A percentile compares a stretch with the other conserved stretches of the same genome.
Conservation (phyloP, 2,329 filamentous ascomycete species). For the Diaporthe sp. region DNA sequence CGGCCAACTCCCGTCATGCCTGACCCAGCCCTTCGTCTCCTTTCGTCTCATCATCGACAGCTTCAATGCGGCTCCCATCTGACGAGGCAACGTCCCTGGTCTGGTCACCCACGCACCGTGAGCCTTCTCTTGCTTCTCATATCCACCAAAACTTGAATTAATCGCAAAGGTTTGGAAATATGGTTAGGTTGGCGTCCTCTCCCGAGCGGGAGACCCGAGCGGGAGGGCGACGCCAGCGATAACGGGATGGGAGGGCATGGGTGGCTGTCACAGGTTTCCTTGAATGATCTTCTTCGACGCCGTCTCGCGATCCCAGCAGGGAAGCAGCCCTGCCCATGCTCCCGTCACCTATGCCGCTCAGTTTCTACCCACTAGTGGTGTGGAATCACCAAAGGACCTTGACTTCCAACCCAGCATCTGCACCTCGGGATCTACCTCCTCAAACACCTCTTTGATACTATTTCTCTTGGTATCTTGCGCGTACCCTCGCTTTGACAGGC, state of each 20-base stretch:
- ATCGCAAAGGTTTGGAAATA: not conserved
- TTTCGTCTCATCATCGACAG: slow-evolving; percentile 29
- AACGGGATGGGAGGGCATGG: not conserved
- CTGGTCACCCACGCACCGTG: too few species aligned
- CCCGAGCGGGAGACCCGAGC: slow-evolving; percentile 13
- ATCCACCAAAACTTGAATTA: not conserved
- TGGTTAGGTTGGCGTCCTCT: slow-evolving; percentile 11
- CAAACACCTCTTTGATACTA: slow-evolving; percentile 32
- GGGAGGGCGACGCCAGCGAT: not conserved
- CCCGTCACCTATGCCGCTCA: slow-evolving; percentile 6
- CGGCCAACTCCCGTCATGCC: not conserved
- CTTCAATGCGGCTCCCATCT: slow-evolving; percentile 13
- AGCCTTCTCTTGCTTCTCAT: not conserved
- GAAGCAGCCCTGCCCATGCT: slow-evolving; percentile 23
- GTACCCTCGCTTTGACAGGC: slow-evolving; percentile 16
- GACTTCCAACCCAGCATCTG: slow-evolving; percentile 10
- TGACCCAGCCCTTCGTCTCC: slow-evolving; percentile 6
- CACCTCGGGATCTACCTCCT: slow-evolving; percentile 37
- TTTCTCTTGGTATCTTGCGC: slow-evolving; percentile 28
- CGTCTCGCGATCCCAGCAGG: slow-evolving; percentile 22
- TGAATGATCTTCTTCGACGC: slow-evolving; percentile 35
- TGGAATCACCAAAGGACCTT: slow-evolving; percentile 9
- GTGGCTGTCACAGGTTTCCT: slow-evolving; percentile 24
- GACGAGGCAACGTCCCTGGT: not conserved
- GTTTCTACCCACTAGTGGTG: not conserved